Base-by-base conservation (phyloP, 768 basidiomycete species). In the Inosperma sp. region DNA sequence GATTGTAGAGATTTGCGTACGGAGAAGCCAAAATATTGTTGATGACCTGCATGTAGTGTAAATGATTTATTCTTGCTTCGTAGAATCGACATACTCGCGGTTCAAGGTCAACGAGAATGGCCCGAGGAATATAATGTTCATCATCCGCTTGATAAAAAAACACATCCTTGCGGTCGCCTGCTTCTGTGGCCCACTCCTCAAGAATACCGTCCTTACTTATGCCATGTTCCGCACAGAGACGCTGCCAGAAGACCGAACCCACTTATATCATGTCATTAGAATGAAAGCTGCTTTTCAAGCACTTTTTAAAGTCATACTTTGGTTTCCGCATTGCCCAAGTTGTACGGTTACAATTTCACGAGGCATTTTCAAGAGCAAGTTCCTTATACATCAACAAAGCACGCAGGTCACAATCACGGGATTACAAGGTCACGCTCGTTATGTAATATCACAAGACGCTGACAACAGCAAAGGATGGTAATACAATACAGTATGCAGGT, bases 111-210 rank as follows among this genome's bases (percentile, higher is more conserved):
- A 98, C 84, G 31, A 99, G 78, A 54, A 99, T 95, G 4, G 96
- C 92, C 46, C 96, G 81, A 2, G 96, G 96, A 53, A 99, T 94
- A 68, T 98, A 99, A 62, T 96, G 94, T 66, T 98, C 96, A 62
- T 99, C 96, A 66, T 99, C 96, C n/a, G 96, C 96, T 68, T 98
- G 95, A 66, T 99, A 98, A 73, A 99, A 99, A 72, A 99, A 99
- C 22, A 96, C 95, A 70, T 99, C 96, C 65, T 98, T 99, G 59
- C 96, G 78, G 70, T 99, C 96, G 7, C 91, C 91, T 16, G 89
- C 90, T 60, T 94, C 93, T 1, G 86, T 89, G 5, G 94, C 93
- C 89, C 92, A 95, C 55, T 98, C 94, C 67, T 98, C 94, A 40
- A 98, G 82, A 52, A 92, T 91, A 23, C 96, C 96, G 59, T 94